Conservation (phyloP, 106 monocot species). For the Apostasia ramifera region DNA sequence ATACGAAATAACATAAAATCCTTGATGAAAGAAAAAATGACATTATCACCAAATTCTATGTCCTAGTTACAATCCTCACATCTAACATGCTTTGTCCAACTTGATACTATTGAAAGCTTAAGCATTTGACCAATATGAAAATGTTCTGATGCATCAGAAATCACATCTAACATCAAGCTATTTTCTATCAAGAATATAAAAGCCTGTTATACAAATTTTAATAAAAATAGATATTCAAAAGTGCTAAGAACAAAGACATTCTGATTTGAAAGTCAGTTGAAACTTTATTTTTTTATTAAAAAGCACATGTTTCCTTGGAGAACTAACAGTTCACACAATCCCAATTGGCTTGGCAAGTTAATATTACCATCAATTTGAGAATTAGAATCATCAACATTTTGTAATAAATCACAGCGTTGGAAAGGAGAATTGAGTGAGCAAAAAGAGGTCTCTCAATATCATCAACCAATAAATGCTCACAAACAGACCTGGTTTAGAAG, state of each 20-base stretch:
- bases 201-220: background rate
- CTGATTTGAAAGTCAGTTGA: constrained; percentile 19
- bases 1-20: constrained; percentile 39
- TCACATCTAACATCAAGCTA: constrained; percentile 43
- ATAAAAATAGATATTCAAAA: background rate
- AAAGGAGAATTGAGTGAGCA: constrained; percentile 15
- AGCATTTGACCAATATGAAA: constrained; percentile 46
- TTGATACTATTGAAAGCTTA: constrained; percentile 25
- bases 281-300: constrained; percentile 13
- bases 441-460: constrained; percentile 75
- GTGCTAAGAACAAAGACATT: constrained; percentile 8
- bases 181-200: constrained; percentile 30
- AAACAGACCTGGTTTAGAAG: background rate
- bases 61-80: constrained; percentile 12
- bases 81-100: constrained; percentile 37
- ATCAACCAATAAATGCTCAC: constrained; percentile 43
- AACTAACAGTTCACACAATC: constrained; percentile 24
- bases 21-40: constrained; percentile 19
- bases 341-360: constrained; percentile 15
- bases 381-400: constrained; percentile 37
- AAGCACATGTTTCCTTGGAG: constrained; percentile 18
- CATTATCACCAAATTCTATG: constrained; percentile 16
- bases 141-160: constrained; percentile 39
- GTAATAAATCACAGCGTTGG: constrained; percentile 31
- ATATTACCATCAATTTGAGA: constrained; percentile 45